Conservation (phyloP, 768 basidiomycete genomes). For the Terana coerulea region DNA sequence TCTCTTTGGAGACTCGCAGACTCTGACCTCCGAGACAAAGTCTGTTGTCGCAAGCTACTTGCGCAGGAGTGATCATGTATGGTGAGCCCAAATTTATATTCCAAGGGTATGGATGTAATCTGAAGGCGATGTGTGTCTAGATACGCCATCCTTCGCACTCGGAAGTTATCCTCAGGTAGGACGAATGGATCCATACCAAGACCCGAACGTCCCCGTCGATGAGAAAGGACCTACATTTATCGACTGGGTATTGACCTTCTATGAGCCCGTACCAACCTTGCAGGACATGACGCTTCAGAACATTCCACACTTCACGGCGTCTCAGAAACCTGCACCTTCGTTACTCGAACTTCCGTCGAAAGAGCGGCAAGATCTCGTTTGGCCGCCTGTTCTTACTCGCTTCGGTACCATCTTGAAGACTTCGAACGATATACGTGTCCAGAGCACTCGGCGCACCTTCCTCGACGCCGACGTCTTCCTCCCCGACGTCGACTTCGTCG, state of each 20-base stretch:
- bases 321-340: neutral
- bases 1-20: neutral
- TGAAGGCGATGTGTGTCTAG: neutral
- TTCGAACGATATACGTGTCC: neutral
- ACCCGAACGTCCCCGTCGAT: neutral
- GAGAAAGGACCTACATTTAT: neutral
- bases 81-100: neutral
- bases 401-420: neutral
- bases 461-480: constrained; percentile 4
- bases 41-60: neutral
- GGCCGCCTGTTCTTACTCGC: neutral
- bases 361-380: neutral
- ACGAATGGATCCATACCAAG: neutral
- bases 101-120: neutral
- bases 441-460: constrained; percentile 8
- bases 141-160: neutral
- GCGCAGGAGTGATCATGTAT: neutral
- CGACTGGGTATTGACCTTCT: neutral
- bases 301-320: neutral
- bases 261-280: neutral
- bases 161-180: neutral
- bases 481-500: constrained; percentile 8
- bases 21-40: neutral
- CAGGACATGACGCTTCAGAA: neutral
- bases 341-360: neutral